Evolutionary conservation across 2,329 filamentous ascomycete genomes (phyloP).

Genomic region (Lecanoromycetidae sp.): DNA sequence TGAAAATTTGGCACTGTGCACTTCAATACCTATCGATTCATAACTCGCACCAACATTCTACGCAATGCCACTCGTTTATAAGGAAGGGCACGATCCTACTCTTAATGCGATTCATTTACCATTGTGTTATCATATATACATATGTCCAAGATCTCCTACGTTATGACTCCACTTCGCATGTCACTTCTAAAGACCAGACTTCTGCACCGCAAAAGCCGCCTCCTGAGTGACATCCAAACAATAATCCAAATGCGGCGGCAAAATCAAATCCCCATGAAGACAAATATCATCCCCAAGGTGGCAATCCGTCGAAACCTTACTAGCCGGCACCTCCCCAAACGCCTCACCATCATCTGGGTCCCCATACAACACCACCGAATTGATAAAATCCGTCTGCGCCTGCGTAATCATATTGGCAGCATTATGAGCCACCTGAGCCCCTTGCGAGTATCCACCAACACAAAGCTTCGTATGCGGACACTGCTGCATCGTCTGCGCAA

Average conservation of each 20-base stretch:
- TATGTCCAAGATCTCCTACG: no score
- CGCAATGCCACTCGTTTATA: no score
- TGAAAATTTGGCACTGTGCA: no score
- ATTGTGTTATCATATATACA: no score
- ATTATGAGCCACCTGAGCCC: conserved; percentile 36
- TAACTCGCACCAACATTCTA: no score
- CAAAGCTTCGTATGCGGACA: conserved; percentile 37
- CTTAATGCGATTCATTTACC: no score
- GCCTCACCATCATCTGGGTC: conserved; percentile 21
- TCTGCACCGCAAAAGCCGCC: conserved; percentile 7
- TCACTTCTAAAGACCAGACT: conserved; percentile 3
- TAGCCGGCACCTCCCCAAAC: conserved; percentile 14
- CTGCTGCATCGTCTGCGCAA: conserved; percentile 26
- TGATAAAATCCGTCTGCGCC: conserved; percentile 19
- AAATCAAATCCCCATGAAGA: conserved; percentile 7
- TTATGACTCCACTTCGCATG: no score
- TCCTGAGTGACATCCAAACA: conserved; percentile 6
- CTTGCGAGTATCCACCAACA: conserved; percentile 37
- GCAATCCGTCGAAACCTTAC: conserved; percentile 23
- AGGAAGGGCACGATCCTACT: no score
- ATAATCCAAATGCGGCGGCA: conserved; percentile 13
- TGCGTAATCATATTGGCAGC: conserved; percentile 27
- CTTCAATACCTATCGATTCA: no score
- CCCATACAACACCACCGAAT: conserved; percentile 24
- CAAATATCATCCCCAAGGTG: conserved; percentile 23